These are phyloP conservation scores for Allium sativum DNA, from an alignment of 106 monocot species.

Conservation along the genomic window DNA sequence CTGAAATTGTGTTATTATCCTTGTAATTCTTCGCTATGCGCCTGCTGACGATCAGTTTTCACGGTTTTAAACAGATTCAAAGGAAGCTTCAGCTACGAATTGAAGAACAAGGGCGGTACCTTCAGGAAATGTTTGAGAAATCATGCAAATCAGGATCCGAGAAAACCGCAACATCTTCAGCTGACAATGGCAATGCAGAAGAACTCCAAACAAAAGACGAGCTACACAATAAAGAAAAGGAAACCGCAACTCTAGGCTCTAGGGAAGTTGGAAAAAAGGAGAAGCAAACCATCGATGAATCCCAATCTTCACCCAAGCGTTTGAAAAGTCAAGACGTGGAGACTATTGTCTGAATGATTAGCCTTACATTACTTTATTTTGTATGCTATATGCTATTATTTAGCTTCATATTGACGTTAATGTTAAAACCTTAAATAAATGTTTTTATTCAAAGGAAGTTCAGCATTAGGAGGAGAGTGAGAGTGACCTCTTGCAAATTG, in stretches of 20 bases:
- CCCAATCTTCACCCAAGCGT: conserved; percentile 15
- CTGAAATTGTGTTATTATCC: no score
- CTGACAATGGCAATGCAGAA: conserved; percentile 7
- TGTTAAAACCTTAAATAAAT: no score
- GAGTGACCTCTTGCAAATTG: no score
- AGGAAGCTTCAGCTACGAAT: conserved; percentile 64
- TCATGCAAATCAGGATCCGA: conserved; percentile 32
- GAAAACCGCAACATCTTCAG: conserved; percentile 12
- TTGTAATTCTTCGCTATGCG: not conserved
- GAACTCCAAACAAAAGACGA: conserved; percentile 9
- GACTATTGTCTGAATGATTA: conserved; percentile 1
- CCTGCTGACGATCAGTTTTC: no score
- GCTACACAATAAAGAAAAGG: not conserved
- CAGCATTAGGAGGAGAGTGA: no score
- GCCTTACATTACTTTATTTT: no score
- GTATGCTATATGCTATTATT: no score
- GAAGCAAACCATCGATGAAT: not conserved
- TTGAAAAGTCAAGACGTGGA: conserved; percentile 8
- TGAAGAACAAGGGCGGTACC: conserved; percentile 73
- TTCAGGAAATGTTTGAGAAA: conserved; percentile 77
- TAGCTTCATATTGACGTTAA: no score
- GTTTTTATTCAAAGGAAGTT: no score
- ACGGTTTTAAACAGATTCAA: conserved; percentile 33
- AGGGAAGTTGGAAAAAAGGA: conserved; percentile 2
- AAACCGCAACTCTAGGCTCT: not conserved